Evolutionary conservation across 257 asterid genomes (phyloP), one percentile per base, ranked within the genome.

Genomic region (Solanum okadae): DNA sequence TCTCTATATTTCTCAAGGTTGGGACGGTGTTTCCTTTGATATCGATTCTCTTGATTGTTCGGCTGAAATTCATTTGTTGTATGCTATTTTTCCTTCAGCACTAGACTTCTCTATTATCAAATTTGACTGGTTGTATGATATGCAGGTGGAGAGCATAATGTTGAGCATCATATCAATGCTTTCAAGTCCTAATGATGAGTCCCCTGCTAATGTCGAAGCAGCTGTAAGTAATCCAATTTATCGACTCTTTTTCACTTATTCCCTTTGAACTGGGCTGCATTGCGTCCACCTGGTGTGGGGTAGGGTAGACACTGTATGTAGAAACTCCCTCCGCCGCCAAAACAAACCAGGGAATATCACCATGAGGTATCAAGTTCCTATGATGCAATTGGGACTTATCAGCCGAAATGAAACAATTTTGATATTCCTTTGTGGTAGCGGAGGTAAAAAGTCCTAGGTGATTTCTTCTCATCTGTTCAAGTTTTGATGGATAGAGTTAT

Each of bases 141-240:
- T 91, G 89, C 95, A 97, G 99, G 99, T 97, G 88, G 99, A 97
- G 96, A 97, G 99, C 88, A 97, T 97, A 90, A 96, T 97, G 88
- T 93, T 97, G 90, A 97, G 99, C 94, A 96, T 97, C 92, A 95
- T 97, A 93, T 97, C 99, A 67, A 97, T 97, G 99, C 98, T 97
- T 87, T 97, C 99, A 70, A 90, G 99, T 92, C 99, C 99, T 29
- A 97, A 97, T 76, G 99, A 97, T 7, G 99, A 97, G 86, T 97
- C 99, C 10, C 99, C 99, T 49, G 99, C 99, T 18, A 97, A 97
- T 88, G 98, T 97, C 20, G 99, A 97, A 93, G 99, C 99, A 86
- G 99, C 99, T 88, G 99, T 97, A 94, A 95, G 99, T 94, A 87
- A 83, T 83, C 38, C 59, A 34, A 31, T 46, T 84, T 85, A 13